Percentiles rank a stretch among this genome's conserved stretches.
Evolutionary conservation across 345 rosid genomes (phyloP).

Genomic region (Euphorbia pulcherrima): DNA sequence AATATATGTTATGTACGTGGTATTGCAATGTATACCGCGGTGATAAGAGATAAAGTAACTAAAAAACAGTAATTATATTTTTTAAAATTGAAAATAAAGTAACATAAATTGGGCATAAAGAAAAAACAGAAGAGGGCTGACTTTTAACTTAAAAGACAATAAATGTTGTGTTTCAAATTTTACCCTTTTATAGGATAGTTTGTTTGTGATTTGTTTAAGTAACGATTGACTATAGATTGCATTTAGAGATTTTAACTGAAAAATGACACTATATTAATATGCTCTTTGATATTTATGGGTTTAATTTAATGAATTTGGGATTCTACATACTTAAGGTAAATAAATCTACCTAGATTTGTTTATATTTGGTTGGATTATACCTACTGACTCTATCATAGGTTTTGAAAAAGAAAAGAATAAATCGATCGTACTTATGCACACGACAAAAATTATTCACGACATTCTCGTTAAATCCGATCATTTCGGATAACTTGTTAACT

Average conservation of each 20-base stretch:
- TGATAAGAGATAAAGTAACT: too few relatives aligned
- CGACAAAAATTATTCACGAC: background rate
- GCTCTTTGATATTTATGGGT: background rate
- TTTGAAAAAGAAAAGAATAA: background rate
- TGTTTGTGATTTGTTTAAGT: background rate
- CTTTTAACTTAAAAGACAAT: background rate
- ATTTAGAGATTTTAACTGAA: background rate
- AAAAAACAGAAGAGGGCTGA: slow-evolving; percentile 5
- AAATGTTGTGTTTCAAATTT: background rate
- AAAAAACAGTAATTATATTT: too few relatives aligned
- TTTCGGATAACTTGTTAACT: background rate
- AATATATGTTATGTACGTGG: background rate
- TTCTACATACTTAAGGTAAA: background rate
- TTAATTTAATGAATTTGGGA: background rate
- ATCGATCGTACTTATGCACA: background rate
- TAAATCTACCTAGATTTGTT: background rate
- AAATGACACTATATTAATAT: background rate
- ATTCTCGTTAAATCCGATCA: background rate
- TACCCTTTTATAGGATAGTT: background rate
- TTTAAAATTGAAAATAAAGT: too few relatives aligned
- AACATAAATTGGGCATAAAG: background rate
- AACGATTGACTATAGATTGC: background rate
- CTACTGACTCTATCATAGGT: background rate
- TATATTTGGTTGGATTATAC: background rate
- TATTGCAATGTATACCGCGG: too few relatives aligned